A percentile compares a stretch with the other conserved stretches of the same genome.
Conservation (phyloP, 2,329 filamentous ascomycete genomes). For the Raffaelea arxii region DNA sequence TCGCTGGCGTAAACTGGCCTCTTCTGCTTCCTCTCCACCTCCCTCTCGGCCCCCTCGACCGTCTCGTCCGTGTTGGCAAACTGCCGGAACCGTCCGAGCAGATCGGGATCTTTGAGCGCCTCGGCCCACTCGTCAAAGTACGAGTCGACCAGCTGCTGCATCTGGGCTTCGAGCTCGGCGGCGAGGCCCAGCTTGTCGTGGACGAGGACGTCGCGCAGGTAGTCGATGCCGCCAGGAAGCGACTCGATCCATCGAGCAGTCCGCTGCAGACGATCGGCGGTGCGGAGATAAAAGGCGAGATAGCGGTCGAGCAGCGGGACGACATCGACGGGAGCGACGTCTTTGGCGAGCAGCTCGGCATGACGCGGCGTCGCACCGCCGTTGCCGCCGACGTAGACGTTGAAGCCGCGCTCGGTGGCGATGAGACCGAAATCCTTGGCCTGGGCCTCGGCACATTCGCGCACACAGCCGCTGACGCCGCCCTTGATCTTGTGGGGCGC, state of each 20-base stretch:
- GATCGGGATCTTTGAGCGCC: constrained; percentile 59
- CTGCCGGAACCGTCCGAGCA: constrained; percentile 63
- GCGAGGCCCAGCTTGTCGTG: constrained; percentile 81
- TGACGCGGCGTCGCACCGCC: constrained; percentile 79
- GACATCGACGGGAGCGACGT: constrained; percentile 74
- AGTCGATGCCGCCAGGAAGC: constrained; percentile 73
- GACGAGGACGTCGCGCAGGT: constrained; percentile 72
- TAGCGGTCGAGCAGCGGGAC: constrained; percentile 80
- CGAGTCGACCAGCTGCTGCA: constrained; percentile 71
- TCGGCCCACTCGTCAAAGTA: constrained; percentile 94
- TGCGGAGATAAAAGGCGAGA: constrained; percentile 88
- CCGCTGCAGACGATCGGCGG: constrained; percentile 80
- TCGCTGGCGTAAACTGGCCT: constrained; percentile 72
- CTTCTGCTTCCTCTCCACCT: constrained; percentile 59
- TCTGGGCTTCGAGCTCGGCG: constrained; percentile 75
- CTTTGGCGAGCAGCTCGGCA: constrained; percentile 73
- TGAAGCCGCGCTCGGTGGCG: constrained; percentile 86
- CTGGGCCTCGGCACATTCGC: constrained; percentile 86
- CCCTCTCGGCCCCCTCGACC: constrained; percentile 63
- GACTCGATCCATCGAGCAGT: constrained; percentile 83
- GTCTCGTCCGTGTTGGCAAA: constrained; percentile 73
- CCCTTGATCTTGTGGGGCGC: constrained; percentile 86
- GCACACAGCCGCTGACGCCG: constrained; percentile 81
- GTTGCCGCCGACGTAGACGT: constrained; percentile 84
- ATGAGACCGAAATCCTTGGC: constrained; percentile 92